Conservation (phyloP, 345 rosid species). For the Aurinia saxatilis region DNA sequence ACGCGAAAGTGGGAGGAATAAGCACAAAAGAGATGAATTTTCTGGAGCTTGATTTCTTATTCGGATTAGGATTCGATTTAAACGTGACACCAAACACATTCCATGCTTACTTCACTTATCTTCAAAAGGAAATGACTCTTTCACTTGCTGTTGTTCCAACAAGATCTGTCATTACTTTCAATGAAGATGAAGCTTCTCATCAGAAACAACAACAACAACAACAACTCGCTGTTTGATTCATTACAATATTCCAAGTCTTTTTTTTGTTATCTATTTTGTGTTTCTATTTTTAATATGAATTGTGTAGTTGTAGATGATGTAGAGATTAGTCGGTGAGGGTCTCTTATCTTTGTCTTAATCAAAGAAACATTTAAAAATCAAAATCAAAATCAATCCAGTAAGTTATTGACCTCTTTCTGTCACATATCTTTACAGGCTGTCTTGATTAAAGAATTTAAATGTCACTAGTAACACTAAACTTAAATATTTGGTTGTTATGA, state of each 20-base stretch:
- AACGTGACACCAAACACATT: slow-evolving; percentile 78
- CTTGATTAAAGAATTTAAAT: slow-evolving; percentile 1
- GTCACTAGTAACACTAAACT: slow-evolving; percentile 2
- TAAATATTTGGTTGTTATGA: background rate
- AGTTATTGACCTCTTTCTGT: slow-evolving; percentile 1
- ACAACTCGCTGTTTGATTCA: slow-evolving; percentile 50
- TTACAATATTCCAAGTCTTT: slow-evolving; percentile 15
- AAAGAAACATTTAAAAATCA: background rate
- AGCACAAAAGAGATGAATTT: slow-evolving; percentile 79
- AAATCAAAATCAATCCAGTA: background rate
- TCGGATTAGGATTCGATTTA: slow-evolving; percentile 70
- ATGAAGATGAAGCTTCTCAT: slow-evolving; percentile 65
- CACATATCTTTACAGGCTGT: slow-evolving; percentile 23
- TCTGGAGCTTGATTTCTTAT: slow-evolving; percentile 78
- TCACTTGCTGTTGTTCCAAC: slow-evolving; percentile 20
- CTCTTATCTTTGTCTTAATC: slow-evolving; percentile 25
- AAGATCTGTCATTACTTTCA: slow-evolving; percentile 42
- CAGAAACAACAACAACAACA: slow-evolving; percentile 37
- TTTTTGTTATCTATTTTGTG: background rate
- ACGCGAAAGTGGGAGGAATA: slow-evolving; percentile 90
- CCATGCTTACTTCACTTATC: slow-evolving; percentile 54
- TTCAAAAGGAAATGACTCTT: slow-evolving; percentile 62
- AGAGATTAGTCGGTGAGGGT: slow-evolving; percentile 26
- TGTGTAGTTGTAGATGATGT: slow-evolving; percentile 31
- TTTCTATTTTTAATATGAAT: too few relatives aligned